A percentile compares a stretch with the other conserved stretches of the same genome.
phyloP scores from a whole-genome alignment of 768 basidiomycete genomes.

The Tylopilus rubrobrunneus region DNA sequence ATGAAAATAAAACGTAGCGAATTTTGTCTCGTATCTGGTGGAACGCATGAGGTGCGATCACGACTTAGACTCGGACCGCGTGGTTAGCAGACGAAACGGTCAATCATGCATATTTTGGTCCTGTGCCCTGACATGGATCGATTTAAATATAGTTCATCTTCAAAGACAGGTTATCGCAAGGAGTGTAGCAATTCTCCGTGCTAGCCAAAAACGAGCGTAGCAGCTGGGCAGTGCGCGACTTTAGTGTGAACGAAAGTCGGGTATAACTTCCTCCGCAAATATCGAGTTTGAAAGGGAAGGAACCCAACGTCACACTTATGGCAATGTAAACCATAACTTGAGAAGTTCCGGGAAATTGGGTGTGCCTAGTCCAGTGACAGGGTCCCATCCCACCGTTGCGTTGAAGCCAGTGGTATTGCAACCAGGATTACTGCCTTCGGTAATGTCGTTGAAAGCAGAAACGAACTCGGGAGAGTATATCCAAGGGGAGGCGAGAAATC shows the following conservation, averaged over 20 bases:
- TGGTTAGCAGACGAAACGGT: too few relatives aligned
- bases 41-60: too few relatives aligned
- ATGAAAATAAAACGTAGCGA: too few relatives aligned
- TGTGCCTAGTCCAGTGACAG: background rate
- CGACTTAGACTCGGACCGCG: too few relatives aligned
- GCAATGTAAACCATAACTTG: conserved; percentile 21
- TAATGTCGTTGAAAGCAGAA: conserved; percentile 39
- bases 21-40: too few relatives aligned
- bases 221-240: background rate
- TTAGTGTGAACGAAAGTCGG: background rate
- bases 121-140: too few relatives aligned
- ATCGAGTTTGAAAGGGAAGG: background rate
- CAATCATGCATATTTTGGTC: too few relatives aligned
- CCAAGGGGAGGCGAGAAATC: background rate
- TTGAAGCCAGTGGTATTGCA: background rate
- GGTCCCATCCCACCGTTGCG: background rate
- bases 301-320: background rate
- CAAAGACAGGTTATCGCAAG: background rate
- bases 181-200: background rate
- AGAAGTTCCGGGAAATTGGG: background rate
- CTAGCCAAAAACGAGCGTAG: background rate
- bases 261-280: background rate
- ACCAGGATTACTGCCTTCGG: conserved; percentile 40
- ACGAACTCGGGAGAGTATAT: conserved; percentile 8
- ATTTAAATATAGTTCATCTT: background rate